Percentiles rank a stretch among this genome's conserved stretches.
phyloP scores from a whole-genome alignment of 1,284 basidiomycete species.

The Phenoliferia sp. region DNA sequence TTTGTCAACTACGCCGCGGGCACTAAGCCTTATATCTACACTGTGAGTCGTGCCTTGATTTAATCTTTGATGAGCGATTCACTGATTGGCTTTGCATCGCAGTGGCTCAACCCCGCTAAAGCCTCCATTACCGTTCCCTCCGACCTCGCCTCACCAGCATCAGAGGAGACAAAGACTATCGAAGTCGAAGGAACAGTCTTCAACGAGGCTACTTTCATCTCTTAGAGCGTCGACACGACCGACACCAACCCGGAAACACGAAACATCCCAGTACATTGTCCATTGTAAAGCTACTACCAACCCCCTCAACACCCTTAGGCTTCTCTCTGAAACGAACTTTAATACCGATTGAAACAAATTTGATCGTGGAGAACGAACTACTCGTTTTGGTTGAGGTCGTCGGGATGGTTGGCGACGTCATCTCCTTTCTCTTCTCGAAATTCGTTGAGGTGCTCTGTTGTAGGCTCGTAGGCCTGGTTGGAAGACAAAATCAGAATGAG shows the following conservation, averaged over 20 bases:
- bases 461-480: conserved; percentile 19
- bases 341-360: neutral
- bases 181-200: conserved; percentile 67
- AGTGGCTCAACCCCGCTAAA: conserved; percentile 77
- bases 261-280: too few relatives aligned
- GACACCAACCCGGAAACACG: too few relatives aligned
- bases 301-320: too few relatives aligned
- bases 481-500: too few relatives aligned
- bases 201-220: conserved; percentile 89
- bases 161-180: conserved; percentile 40
- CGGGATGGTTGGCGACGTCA: conserved; percentile 16
- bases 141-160: conserved; percentile 40
- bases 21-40: conserved; percentile 89
- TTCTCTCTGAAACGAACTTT: neutral
- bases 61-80: conserved; percentile 14
- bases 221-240: conserved; percentile 38
- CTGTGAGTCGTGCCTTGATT: conserved; percentile 51
- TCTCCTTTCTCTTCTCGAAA: conserved; percentile 27
- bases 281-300: too few relatives aligned
- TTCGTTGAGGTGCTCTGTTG: conserved; percentile 15
- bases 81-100: conserved; percentile 6
- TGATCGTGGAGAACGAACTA: neutral
- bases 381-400: neutral
- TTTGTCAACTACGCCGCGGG: conserved; percentile 86
- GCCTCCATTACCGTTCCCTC: conserved; percentile 58